A percentile compares a stretch with the other conserved stretches of the same genome.
These are phyloP conservation scores for Aquilaria yunnanensis DNA, from an alignment of 345 rosid species.

Conservation along the genomic window DNA sequence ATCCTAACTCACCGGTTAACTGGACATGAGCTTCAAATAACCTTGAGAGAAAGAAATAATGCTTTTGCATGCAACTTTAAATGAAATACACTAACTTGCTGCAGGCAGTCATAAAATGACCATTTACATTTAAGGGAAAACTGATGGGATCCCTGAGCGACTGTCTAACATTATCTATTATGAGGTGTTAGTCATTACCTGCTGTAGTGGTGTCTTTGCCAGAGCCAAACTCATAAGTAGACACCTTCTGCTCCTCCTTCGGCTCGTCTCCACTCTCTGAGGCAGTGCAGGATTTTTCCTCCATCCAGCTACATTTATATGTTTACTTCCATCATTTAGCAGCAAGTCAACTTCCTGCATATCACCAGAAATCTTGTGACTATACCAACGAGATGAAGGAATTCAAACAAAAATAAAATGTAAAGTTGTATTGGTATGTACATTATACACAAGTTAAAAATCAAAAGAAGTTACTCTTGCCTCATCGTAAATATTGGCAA, in stretches of 20 bases:
- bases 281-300: conserved; percentile 73
- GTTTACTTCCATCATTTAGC: conserved; percentile 99
- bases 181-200: conserved; percentile 40
- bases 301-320: conserved; percentile 88
- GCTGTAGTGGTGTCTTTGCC: conserved; percentile 71
- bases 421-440: conserved; percentile 2
- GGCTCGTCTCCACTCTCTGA: conserved; percentile 83
- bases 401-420: conserved; percentile 10
- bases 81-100: no score
- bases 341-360: conserved; percentile 93
- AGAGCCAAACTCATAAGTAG: conserved; percentile 91
- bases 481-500: conserved; percentile 93
- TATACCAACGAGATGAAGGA: conserved; percentile 9
- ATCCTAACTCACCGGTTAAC: no score
- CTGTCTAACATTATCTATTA: no score
- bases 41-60: no score
- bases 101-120: no score
- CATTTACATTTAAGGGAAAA: no score
- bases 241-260: conserved; percentile 96
- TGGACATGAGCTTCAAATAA: no score
- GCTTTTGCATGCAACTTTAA: no score
- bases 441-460: conserved; percentile 6
- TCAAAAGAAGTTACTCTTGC: conserved; percentile 34
- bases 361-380: conserved; percentile 14
- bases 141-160: no score